Evolutionary conservation across 306 rosid genomes (phyloP).

Genomic region (Casuarina cunninghamiana): DNA sequence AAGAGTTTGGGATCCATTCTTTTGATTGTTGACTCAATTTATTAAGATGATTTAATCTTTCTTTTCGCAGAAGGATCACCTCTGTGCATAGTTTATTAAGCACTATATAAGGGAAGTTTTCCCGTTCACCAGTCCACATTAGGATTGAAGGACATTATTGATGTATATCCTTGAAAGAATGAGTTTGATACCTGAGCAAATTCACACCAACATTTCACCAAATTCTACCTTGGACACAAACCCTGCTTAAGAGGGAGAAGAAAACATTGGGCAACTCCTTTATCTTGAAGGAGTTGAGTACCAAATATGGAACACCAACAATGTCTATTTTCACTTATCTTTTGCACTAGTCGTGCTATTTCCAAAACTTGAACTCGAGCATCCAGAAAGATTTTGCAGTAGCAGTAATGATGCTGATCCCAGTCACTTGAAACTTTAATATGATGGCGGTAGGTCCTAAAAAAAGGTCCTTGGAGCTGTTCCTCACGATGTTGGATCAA

Average conservation of each 20-base stretch:
- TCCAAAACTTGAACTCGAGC: conserved; percentile 89
- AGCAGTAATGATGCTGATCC: conserved; percentile 98
- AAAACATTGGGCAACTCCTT: conserved; percentile 91
- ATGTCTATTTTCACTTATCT: conserved; percentile 90
- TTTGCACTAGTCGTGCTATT: conserved; percentile 78
- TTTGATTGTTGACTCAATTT: background rate
- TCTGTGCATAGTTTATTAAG: conserved; percentile 49
- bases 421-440: conserved; percentile 57
- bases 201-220: conserved; percentile 46
- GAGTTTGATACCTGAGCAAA: conserved; percentile 59
- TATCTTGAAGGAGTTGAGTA: conserved; percentile 90
- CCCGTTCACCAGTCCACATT: conserved; percentile 54
- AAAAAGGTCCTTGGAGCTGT: conserved; percentile 97
- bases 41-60: conserved; percentile 5
- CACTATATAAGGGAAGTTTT: conserved; percentile 56
- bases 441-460: conserved; percentile 57
- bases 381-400: conserved; percentile 96
- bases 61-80: conserved; percentile 69
- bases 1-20: background rate
- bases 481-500: conserved; percentile 91
- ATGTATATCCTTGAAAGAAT: conserved; percentile 72
- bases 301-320: conserved; percentile 92
- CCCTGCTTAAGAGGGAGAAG: conserved; percentile 86
- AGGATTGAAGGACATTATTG: conserved; percentile 34
- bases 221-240: conserved; percentile 73